phyloP scores from a whole-genome alignment of 1,139 yeast genomes.

The Geotrichum histeridarum region DNA sequence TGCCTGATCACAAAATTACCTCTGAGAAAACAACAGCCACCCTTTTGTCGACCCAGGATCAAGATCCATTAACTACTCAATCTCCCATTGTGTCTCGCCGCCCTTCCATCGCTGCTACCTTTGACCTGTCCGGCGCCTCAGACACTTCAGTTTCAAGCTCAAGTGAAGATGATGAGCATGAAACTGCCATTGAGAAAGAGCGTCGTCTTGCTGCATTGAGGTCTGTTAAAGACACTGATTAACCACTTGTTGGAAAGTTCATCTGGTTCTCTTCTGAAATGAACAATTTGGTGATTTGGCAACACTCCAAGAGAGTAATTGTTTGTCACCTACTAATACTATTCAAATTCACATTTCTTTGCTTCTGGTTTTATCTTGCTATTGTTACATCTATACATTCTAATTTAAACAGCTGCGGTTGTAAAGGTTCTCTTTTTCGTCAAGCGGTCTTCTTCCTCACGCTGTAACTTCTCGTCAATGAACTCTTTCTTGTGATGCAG shows the following conservation, averaged over 20 bases:
- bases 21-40: too few species aligned
- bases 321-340: not conserved
- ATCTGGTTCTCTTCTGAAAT: too few species aligned
- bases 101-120: too few species aligned
- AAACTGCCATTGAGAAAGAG: conserved; percentile 63
- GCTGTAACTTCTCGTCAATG: conserved; percentile 62
- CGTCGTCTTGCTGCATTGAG: conserved; percentile 74
- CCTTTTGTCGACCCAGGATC: too few species aligned
- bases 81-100: too few species aligned
- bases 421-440: conserved; percentile 63
- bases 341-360: not conserved
- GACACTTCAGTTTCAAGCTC: not conserved
- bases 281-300: not conserved
- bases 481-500: conserved; percentile 68
- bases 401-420: conserved; percentile 20
- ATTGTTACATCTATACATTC: not conserved
- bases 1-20: not conserved
- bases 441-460: conserved; percentile 49
- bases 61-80: too few species aligned
- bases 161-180: conserved; percentile 16
- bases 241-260: too few species aligned
- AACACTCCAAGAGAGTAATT: too few species aligned
- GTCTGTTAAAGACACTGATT: not conserved
- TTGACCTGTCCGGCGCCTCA: not conserved
- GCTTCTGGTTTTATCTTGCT: not conserved